Percentiles rank a stretch among this genome's conserved stretches.
Evolutionary conservation across 495 filamentous ascomycete species (phyloP).

Genomic region (Xylaria sp.): DNA sequence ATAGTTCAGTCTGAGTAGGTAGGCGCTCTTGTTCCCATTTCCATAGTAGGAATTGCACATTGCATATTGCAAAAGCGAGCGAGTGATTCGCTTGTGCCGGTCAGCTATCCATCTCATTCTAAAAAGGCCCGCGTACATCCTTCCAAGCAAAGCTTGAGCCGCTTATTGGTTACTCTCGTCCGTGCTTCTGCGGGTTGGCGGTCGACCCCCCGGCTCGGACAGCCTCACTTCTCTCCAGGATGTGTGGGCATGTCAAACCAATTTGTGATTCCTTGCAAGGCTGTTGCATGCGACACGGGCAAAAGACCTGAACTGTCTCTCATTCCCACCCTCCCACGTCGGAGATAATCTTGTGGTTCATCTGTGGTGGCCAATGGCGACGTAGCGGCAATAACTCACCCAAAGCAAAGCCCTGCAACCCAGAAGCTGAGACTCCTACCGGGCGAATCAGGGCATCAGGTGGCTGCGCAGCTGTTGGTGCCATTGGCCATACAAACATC

Average conservation of each 20-base stretch:
- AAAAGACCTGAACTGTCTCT: conserved; percentile 39
- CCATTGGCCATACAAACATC: conserved; percentile 23
- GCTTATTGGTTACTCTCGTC: conserved; percentile 9
- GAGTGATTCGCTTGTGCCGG: neutral
- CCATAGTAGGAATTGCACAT: neutral
- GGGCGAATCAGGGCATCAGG: conserved; percentile 35
- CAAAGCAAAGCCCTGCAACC: conserved; percentile 11
- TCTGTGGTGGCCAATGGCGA: conserved; percentile 27
- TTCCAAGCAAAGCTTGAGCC: neutral
- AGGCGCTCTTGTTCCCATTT: neutral
- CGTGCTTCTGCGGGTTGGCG: conserved; percentile 19
- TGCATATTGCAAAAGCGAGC: conserved; percentile 1
- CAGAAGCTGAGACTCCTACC: conserved; percentile 19
- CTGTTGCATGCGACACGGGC: conserved; percentile 43
- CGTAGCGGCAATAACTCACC: neutral
- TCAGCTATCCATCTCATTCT: conserved; percentile 13
- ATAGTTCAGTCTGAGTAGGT: neutral
- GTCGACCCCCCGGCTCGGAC: conserved; percentile 37
- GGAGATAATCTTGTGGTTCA: conserved; percentile 43
- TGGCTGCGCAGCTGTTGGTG: conserved; percentile 13
- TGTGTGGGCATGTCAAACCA: conserved; percentile 31
- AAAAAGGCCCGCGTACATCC: conserved; percentile 4
- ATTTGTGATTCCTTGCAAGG: conserved; percentile 40
- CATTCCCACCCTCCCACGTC: conserved; percentile 38
- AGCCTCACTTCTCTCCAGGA: conserved; percentile 47